Evolutionary conservation across 805 yeast genomes (phyloP).

Genomic region (Phaffomyces thermotolerans): DNA sequence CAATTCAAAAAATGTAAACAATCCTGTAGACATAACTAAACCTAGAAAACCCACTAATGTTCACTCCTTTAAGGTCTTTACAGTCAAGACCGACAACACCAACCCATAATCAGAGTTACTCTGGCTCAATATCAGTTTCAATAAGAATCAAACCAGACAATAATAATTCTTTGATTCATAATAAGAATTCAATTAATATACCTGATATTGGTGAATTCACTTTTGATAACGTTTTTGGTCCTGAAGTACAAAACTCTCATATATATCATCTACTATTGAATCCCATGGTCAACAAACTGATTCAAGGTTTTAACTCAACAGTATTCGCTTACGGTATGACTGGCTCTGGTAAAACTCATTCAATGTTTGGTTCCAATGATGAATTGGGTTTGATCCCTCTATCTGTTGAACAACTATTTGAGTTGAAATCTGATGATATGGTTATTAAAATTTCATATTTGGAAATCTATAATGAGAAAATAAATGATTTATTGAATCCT

Average conservation of each 20-base stretch:
- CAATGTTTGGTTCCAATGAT: slow-evolving; percentile 64
- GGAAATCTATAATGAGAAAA: slow-evolving; percentile 89
- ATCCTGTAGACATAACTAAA: neutral
- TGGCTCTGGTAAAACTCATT: slow-evolving; percentile 89
- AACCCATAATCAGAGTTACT: neutral
- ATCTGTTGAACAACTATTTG: slow-evolving; percentile 64
- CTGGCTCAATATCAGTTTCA: slow-evolving; percentile 67
- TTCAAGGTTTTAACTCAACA: slow-evolving; percentile 79
- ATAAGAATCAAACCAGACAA: slow-evolving; percentile 66
- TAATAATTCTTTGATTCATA: slow-evolving; percentile 35
- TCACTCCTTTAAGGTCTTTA: slow-evolving; percentile 1
- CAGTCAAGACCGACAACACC: slow-evolving; percentile 2
- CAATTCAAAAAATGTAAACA: neutral
- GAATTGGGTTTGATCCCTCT: slow-evolving; percentile 77
- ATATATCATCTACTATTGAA: slow-evolving; percentile 55
- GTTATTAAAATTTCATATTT: slow-evolving; percentile 62
- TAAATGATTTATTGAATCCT: slow-evolving; percentile 60
- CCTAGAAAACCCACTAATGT: neutral
- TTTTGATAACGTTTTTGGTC: slow-evolving; percentile 75
- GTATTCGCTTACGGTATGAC: slow-evolving; percentile 97
- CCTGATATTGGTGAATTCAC: slow-evolving; percentile 56
- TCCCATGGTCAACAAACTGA: slow-evolving; percentile 45
- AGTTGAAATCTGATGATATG: slow-evolving; percentile 24
- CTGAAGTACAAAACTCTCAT: slow-evolving; percentile 42
- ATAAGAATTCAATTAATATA: slow-evolving; percentile 2